Conservation (phyloP, 805 yeast species). For the Spathaspora passalidarum region DNA sequence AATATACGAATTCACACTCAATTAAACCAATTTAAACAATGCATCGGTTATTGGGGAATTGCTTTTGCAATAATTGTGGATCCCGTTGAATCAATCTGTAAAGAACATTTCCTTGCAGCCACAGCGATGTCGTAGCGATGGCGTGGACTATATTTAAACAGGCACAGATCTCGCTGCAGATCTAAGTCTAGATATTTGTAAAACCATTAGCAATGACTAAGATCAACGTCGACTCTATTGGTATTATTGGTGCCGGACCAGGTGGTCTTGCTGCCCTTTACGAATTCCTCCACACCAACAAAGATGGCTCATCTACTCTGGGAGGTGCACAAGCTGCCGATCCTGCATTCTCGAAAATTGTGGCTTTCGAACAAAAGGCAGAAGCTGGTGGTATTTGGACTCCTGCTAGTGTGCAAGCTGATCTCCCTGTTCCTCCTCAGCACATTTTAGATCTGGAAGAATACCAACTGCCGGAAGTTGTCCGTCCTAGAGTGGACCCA, state of each 20-base stretch:
- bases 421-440: constrained; percentile 27
- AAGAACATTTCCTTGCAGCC: not conserved
- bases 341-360: constrained; percentile 28
- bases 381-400: constrained; percentile 48
- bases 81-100: not conserved
- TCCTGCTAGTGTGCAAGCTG: constrained; percentile 19
- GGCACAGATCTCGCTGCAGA: not conserved
- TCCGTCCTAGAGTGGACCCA: constrained; percentile 16
- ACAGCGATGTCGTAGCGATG: not conserved
- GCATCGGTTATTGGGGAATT: not conserved
- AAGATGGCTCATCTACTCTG: constrained; percentile 24
- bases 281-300: constrained; percentile 26
- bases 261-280: constrained; percentile 34
- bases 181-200: not conserved
- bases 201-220: constrained; percentile 7
- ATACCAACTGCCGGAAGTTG: constrained; percentile 31
- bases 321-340: constrained; percentile 13
- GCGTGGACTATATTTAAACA: not conserved
- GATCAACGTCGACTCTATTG: constrained; percentile 18
- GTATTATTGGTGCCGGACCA: constrained; percentile 29
- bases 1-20: not conserved
- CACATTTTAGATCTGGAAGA: constrained; percentile 25
- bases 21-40: not conserved
- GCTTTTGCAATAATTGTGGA: not conserved
- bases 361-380: constrained; percentile 43